Percentiles rank a stretch among this genome's conserved stretches.
Conservation (phyloP, 805 yeast genomes). For the Ogataea kodamae region DNA sequence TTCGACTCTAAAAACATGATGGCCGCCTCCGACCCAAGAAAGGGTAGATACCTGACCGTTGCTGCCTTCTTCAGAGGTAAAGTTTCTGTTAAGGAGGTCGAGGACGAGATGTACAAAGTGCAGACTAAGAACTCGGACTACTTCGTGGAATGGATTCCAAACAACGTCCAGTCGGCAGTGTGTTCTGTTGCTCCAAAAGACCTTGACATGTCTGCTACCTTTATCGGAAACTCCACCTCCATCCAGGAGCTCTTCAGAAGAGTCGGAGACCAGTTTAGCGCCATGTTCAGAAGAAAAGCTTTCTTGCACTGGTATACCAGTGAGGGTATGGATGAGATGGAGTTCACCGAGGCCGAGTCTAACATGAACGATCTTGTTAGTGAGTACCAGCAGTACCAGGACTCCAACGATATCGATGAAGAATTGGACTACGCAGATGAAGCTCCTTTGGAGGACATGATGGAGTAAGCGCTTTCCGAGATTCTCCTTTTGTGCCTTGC, state of each 20-base stretch:
- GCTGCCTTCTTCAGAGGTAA: constrained; percentile 95
- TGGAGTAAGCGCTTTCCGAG: constrained; percentile 24
- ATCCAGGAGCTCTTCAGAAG: constrained; percentile 88
- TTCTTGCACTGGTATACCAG: constrained; percentile 95
- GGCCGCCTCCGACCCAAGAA: constrained; percentile 92
- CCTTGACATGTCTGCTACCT: constrained; percentile 86
- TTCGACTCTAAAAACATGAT: constrained; percentile 90
- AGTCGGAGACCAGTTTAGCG: constrained; percentile 83
- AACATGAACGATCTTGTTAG: constrained; percentile 84
- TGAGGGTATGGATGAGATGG: constrained; percentile 96
- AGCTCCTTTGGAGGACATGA: constrained; percentile 53
- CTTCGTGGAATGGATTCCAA: constrained; percentile 96
- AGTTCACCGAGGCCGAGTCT: constrained; percentile 90
- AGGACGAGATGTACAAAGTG: constrained; percentile 84
- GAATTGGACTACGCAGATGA: constrained; percentile 68
- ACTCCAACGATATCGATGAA: constrained; percentile 72
- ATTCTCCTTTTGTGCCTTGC: constrained; percentile 15
- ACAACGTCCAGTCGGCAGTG: constrained; percentile 90
- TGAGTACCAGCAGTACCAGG: constrained; percentile 92
- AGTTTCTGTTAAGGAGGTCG: constrained; percentile 89
- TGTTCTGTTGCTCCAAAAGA: constrained; percentile 88
- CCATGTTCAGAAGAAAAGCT: constrained; percentile 91
- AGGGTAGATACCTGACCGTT: constrained; percentile 87
- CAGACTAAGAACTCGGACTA: constrained; percentile 77
- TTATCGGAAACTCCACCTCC: constrained; percentile 89